A percentile compares a stretch with the other conserved stretches of the same genome.
These are phyloP conservation scores for Arxiozyma bovina DNA, from an alignment of 1,139 yeast genomes.

Conservation along the genomic window DNA sequence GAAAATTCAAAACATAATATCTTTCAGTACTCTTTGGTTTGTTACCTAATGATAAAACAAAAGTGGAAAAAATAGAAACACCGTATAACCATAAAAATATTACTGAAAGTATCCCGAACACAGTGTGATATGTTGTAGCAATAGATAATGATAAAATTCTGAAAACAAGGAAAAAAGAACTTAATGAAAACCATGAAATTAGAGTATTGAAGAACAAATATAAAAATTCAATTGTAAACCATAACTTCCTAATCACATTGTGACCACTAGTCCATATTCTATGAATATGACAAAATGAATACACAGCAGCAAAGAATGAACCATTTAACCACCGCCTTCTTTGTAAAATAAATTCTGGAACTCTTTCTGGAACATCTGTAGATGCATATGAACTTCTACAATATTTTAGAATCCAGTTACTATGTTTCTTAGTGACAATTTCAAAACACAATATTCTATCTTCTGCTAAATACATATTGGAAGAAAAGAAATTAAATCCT, in stretches of 20 bases:
- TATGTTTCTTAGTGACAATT: slow-evolving; percentile 67
- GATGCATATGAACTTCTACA: slow-evolving; percentile 89
- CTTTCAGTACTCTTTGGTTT: slow-evolving; percentile 85
- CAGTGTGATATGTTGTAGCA: slow-evolving; percentile 48
- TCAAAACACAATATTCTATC: slow-evolving; percentile 94
- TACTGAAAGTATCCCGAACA: slow-evolving; percentile 71
- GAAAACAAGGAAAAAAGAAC: slow-evolving; percentile 73
- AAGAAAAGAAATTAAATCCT: slow-evolving; percentile 65
- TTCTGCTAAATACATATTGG: slow-evolving; percentile 92
- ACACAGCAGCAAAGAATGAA: slow-evolving; percentile 90
- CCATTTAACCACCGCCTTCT: slow-evolving; percentile 96
- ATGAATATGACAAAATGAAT: slow-evolving; percentile 64
- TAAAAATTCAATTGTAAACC: slow-evolving; percentile 65
- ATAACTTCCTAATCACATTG: slow-evolving; percentile 56
- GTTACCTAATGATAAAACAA: slow-evolving; percentile 87
- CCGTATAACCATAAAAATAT: slow-evolving; percentile 83
- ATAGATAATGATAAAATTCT: slow-evolving; percentile 66
- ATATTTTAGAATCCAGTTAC: slow-evolving; percentile 80
- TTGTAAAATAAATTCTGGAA: slow-evolving; percentile 80
- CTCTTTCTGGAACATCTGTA: slow-evolving; percentile 87
- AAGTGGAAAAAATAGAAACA: slow-evolving; percentile 82
- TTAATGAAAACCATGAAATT: slow-evolving; percentile 74
- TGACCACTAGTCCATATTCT: slow-evolving; percentile 76
- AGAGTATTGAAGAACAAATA: slow-evolving; percentile 64
- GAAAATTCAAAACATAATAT: slow-evolving; percentile 73